Conservation (phyloP, 2,329 filamentous ascomycete species). For the Didymella sp. region DNA sequence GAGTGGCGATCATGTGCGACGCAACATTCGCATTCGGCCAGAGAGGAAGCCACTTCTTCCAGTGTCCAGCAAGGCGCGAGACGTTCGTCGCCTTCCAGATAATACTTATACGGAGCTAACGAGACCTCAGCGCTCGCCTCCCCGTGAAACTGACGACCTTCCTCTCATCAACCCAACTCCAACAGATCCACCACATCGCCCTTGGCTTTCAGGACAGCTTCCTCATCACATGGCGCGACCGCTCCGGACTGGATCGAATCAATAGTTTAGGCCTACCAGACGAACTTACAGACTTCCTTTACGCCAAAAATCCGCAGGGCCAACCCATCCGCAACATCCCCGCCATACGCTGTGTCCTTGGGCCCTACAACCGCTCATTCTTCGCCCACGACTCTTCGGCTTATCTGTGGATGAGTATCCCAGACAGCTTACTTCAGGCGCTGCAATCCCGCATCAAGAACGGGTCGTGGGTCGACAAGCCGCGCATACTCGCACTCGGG, state of each 20-base stretch:
- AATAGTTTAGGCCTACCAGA: slow-evolving; percentile 35
- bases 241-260: slow-evolving; percentile 33
- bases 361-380: slow-evolving; percentile 45
- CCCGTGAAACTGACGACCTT: slow-evolving; percentile 37
- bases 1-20: slow-evolving; percentile 39
- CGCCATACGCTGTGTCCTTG: slow-evolving; percentile 38
- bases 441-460: slow-evolving; percentile 39
- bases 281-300: slow-evolving; percentile 38
- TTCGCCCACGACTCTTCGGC: slow-evolving; percentile 38
- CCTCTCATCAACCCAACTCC: slow-evolving; percentile 34
- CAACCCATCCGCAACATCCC: slow-evolving; percentile 31
- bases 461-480: slow-evolving; percentile 41
- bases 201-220: slow-evolving; percentile 46
- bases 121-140: slow-evolving; percentile 31
- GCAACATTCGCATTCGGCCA: slow-evolving; percentile 45
- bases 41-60: slow-evolving; percentile 45
- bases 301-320: slow-evolving; percentile 24
- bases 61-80: slow-evolving; percentile 39
- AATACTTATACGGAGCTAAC: not conserved
- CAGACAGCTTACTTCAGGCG: slow-evolving; percentile 29
- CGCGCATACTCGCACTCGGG: slow-evolving; percentile 44
- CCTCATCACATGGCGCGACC: slow-evolving; percentile 44
- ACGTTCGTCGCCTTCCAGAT: slow-evolving; percentile 27
- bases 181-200: slow-evolving; percentile 40
- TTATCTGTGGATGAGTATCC: slow-evolving; percentile 46